Conservation (phyloP, 305 asterid species). For the Striga hermonthica region DNA sequence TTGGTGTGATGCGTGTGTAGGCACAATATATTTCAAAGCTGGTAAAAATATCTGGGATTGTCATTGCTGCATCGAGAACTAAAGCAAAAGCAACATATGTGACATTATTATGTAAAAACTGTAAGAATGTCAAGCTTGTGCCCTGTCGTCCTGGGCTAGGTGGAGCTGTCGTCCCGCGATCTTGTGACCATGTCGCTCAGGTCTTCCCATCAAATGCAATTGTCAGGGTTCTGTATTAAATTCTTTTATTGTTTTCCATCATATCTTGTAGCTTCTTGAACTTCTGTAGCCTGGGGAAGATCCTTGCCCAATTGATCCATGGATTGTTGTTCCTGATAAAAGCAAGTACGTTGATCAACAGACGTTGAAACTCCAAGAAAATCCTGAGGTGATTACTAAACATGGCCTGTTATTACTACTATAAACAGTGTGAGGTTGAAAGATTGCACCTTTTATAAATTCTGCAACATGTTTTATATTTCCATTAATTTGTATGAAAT, state of each 20-base stretch:
- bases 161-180: constrained; percentile 94
- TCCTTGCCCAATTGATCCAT: constrained; percentile 81
- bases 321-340: constrained; percentile 80
- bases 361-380: constrained; percentile 81
- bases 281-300: constrained; percentile 67
- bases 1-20: constrained; percentile 37
- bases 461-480: constrained; percentile 2
- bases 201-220: constrained; percentile 33
- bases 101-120: constrained; percentile 82
- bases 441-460: neutral
- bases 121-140: constrained; percentile 80
- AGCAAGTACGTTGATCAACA: constrained; percentile 91
- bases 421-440: neutral
- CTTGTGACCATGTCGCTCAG: constrained; percentile 88
- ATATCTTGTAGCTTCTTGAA: constrained; percentile 18
- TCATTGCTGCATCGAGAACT: constrained; percentile 97
- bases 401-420: neutral
- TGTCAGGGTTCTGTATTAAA: neutral
- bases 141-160: constrained; percentile 99
- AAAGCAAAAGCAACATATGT: constrained; percentile 98
- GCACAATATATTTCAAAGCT: constrained; percentile 89
- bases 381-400: constrained; percentile 59
- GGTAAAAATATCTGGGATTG: constrained; percentile 91
- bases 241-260: neutral
- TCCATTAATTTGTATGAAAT: constrained; percentile 18